A percentile compares a stretch with the other conserved stretches of the same genome.
phyloP scores from a whole-genome alignment of 2,329 filamentous ascomycete species.

The Curvularia sp. region DNA sequence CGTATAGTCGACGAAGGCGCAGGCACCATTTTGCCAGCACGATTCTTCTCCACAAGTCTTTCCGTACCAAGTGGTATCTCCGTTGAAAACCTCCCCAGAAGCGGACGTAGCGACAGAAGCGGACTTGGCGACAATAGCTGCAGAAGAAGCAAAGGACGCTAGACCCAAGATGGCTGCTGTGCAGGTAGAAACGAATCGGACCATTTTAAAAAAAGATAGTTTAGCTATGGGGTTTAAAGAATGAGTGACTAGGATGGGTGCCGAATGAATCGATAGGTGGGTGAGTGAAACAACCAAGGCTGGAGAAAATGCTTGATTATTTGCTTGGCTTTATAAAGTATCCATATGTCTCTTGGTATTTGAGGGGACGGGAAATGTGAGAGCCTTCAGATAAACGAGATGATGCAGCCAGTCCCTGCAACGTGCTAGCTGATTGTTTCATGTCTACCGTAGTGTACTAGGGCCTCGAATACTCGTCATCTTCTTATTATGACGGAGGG shows the following conservation, averaged over 20 bases:
- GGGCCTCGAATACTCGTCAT: neutral
- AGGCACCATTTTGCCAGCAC: neutral
- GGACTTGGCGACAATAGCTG: neutral
- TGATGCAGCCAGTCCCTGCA: neutral
- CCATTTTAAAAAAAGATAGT: neutral
- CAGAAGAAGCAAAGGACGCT: constrained; percentile 1
- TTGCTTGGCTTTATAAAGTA: constrained; percentile 1
- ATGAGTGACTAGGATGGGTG: neutral
- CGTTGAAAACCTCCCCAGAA: neutral
- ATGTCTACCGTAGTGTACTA: neutral
- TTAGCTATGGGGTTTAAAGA: neutral
- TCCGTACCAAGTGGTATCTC: constrained; percentile 1
- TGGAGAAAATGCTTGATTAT: constrained; percentile 2
- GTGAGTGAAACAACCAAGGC: constrained; percentile 2
- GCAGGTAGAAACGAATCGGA: constrained; percentile 1
- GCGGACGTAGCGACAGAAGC: neutral
- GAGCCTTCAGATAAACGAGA: neutral
- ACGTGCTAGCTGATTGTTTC: neutral
- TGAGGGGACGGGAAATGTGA: neutral
- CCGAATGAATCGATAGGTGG: neutral
- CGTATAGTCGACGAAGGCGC: constrained; percentile 1
- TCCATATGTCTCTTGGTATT: neutral
- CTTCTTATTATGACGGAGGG: neutral
- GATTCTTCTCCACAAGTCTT: neutral
- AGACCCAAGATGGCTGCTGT: neutral